Percentiles rank a stretch among this genome's conserved stretches.
Conservation (phyloP, 83 land plant genomes). For the Diphasiastrum complanatum region DNA sequence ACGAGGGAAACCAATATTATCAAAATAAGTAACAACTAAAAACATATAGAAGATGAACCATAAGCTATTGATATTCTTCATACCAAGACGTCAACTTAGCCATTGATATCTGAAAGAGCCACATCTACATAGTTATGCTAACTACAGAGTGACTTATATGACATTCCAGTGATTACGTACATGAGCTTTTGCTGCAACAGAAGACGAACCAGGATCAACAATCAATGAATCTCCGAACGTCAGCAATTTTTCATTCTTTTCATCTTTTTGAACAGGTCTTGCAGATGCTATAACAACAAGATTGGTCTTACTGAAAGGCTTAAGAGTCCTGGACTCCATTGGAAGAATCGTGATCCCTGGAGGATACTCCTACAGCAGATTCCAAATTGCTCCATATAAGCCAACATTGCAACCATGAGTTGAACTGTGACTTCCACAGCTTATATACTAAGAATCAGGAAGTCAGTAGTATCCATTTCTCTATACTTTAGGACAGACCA, state of each 20-base stretch:
- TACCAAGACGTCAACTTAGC: no score
- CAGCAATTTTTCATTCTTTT: constrained; percentile 20
- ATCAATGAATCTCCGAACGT: constrained; percentile 65
- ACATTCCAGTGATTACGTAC: constrained; percentile 11
- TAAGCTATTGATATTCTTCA: no score
- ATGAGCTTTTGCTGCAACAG: constrained; percentile 16
- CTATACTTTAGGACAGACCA: neutral
- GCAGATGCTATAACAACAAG: constrained; percentile 57
- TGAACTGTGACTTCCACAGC: neutral
- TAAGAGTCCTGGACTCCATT: constrained; percentile 52
- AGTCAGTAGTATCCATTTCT: neutral
- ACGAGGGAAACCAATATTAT: no score
- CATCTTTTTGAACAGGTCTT: constrained; percentile 9
- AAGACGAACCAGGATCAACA: constrained; percentile 77
- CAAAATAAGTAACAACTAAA: no score
- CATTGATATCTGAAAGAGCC: no score
- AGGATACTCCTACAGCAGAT: constrained; percentile 64
- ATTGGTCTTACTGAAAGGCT: constrained; percentile 78
- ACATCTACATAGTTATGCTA: no score
- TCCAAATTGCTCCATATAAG: neutral
- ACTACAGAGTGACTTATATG: no score
- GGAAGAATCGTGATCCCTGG: constrained; percentile 69
- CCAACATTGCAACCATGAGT: neutral
- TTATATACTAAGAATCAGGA: neutral
- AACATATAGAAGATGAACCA: no score